Conservation (phyloP, 208 protist species). For the Chromosphaera perkinsii region DNA sequence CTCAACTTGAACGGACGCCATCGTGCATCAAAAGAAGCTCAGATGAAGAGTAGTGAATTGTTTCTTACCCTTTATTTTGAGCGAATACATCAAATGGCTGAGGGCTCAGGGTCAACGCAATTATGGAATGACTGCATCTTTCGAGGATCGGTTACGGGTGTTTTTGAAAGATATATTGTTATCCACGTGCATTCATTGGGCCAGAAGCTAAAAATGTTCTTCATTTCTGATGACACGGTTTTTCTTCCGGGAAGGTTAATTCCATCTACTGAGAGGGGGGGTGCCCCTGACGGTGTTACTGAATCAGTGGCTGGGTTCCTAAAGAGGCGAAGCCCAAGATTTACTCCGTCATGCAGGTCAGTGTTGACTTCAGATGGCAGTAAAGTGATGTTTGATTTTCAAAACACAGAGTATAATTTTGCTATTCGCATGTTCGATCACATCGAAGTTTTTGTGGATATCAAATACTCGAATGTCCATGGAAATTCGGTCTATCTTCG, state of each 20-base stretch:
- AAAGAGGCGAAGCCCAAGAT: neutral
- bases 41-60: constrained; percentile 58
- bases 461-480: neutral
- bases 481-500: neutral
- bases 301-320: neutral
- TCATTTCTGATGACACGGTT: no score
- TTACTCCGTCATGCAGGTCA: neutral
- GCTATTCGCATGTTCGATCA: neutral
- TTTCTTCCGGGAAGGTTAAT: neutral
- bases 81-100: constrained; percentile 8
- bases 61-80: constrained; percentile 72
- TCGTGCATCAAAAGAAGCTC: constrained; percentile 49
- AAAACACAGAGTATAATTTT: no score
- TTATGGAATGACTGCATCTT: neutral
- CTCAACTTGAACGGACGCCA: constrained; percentile 45
- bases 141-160: neutral
- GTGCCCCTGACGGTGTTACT: neutral
- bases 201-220: neutral
- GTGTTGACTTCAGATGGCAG: neutral
- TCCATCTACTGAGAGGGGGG: neutral
- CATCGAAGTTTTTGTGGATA: neutral
- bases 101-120: neutral
- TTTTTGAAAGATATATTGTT: neutral
- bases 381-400: neutral
- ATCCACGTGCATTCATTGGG: neutral